A percentile compares a stretch with the other conserved stretches of the same genome.
Evolutionary conservation across 768 basidiomycete species (phyloP).

Genomic region (Termitomyces titanicus): DNA sequence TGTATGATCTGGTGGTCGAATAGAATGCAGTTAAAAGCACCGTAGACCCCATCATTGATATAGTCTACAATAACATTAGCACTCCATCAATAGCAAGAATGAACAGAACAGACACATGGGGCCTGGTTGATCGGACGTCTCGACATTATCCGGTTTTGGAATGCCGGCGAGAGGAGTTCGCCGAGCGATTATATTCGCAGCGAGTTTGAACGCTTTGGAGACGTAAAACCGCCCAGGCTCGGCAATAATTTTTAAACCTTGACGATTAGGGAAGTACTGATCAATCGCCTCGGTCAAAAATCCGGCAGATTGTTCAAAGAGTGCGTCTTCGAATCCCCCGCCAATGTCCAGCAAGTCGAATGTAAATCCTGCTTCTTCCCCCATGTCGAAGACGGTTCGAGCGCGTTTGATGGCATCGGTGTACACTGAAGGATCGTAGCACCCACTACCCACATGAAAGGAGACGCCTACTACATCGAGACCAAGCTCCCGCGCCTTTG

Average conservation of each 20-base stretch:
- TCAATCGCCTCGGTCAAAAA: constrained; percentile 71
- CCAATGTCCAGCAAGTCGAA: constrained; percentile 91
- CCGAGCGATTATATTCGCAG: constrained; percentile 90
- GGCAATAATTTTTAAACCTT: constrained; percentile 78
- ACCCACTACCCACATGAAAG: constrained; percentile 98
- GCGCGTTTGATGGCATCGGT: constrained; percentile 86
- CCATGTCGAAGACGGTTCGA: constrained; percentile 85
- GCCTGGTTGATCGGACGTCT: constrained; percentile 35
- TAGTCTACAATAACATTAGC: constrained; percentile 61
- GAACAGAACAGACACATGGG: constrained; percentile 82
- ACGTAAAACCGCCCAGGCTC: constrained; percentile 97
- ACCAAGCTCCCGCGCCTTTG: constrained; percentile 71
- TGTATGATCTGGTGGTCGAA: constrained; percentile 95
- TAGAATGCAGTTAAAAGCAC: constrained; percentile 93
- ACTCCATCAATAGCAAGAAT: constrained; percentile 1
- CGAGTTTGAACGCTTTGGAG: constrained; percentile 86
- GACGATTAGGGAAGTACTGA: constrained; percentile 71
- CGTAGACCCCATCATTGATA: constrained; percentile 99
- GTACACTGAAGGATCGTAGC: constrained; percentile 89
- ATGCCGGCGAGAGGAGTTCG: constrained; percentile 51
- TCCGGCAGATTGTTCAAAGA: constrained; percentile 76
- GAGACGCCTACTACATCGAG: constrained; percentile 92
- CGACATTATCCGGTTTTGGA: constrained; percentile 22
- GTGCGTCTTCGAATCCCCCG: constrained; percentile 90
- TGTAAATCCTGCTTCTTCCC: constrained; percentile 68